These are phyloP conservation scores for Penicillium ochrochloron DNA, from an alignment of 495 filamentous ascomycete species.

Conservation along the genomic window DNA sequence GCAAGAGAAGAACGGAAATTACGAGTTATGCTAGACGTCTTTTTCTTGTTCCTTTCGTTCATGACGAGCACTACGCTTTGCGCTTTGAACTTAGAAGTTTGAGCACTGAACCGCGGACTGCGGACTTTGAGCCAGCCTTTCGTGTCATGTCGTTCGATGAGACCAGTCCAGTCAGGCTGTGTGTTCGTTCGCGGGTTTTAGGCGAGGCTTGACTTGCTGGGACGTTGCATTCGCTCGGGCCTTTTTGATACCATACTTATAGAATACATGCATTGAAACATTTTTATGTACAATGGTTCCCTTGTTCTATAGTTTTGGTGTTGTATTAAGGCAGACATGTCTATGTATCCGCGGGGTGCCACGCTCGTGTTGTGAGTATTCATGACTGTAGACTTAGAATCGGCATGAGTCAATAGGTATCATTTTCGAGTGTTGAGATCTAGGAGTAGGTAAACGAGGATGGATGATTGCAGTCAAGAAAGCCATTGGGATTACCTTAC, in stretches of 20 bases:
- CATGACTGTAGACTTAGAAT: too few relatives aligned
- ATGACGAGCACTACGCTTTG: background rate
- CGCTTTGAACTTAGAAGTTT: background rate
- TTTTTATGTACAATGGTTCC: background rate
- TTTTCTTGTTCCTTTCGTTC: background rate
- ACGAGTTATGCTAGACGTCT: conserved; percentile 6
- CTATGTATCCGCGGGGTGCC: too few relatives aligned
- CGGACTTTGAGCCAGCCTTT: background rate
- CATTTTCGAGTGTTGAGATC: too few relatives aligned
- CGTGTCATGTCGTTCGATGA: conserved; percentile 17
- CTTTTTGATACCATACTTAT: conserved; percentile 29
- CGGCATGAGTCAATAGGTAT: too few relatives aligned
- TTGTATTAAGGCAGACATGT: too few relatives aligned
- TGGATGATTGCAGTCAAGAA: too few relatives aligned
- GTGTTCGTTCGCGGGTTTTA: background rate
- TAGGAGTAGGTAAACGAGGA: too few relatives aligned
- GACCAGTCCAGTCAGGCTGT: background rate
- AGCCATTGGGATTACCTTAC: too few relatives aligned
- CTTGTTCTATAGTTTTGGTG: background rate
- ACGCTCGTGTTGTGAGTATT: too few relatives aligned
- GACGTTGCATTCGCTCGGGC: background rate
- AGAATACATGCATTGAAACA: conserved; percentile 2
- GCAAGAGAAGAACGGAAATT: conserved; percentile 1
- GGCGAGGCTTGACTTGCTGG: background rate
- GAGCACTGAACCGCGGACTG: background rate